Evolutionary conservation across 2,329 filamentous ascomycete species (phyloP).

Genomic region (Penicillium sumatraense): DNA sequence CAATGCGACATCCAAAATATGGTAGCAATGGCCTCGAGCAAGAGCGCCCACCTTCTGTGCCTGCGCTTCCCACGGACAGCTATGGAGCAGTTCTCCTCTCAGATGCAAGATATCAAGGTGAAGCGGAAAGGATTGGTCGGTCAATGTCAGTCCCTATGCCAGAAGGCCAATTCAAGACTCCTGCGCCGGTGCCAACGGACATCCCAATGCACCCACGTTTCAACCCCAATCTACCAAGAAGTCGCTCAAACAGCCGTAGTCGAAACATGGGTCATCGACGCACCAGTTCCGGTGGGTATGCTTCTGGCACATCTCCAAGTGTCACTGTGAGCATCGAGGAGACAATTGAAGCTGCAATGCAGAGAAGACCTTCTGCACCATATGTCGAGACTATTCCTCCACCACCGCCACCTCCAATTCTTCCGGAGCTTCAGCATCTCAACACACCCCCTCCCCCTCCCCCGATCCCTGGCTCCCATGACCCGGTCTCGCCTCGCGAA

Average conservation of each 20-base stretch:
- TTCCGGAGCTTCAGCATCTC: conserved; percentile 67
- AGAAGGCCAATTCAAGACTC: conserved; percentile 25
- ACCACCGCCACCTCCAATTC: conserved; percentile 46
- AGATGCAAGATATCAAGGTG: conserved; percentile 43
- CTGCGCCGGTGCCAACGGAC: conserved; percentile 31
- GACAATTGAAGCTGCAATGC: conserved; percentile 49
- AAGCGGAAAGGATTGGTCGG: conserved; percentile 40
- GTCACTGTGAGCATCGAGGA: conserved; percentile 60
- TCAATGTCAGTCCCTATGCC: conserved; percentile 46
- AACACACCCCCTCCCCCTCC: conserved; percentile 58
- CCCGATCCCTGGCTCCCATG: conserved; percentile 43
- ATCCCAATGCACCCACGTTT: conserved; percentile 47
- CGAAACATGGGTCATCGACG: conserved; percentile 37
- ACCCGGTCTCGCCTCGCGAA: conserved; percentile 35
- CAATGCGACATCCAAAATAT: conserved; percentile 81
- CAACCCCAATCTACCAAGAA: conserved; percentile 44
- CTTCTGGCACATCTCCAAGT: conserved; percentile 38
- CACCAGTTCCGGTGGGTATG: conserved; percentile 27
- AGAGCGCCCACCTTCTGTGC: conserved; percentile 58
- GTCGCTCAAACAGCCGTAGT: conserved; percentile 46
- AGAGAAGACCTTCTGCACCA: conserved; percentile 12
- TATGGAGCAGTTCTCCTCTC: conserved; percentile 36
- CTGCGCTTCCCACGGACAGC: conserved; percentile 58
- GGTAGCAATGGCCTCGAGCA: conserved; percentile 48
- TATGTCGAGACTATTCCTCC: conserved; percentile 27